These are phyloP conservation scores for Penicillium salamii DNA, from an alignment of 495 filamentous ascomycete species.

Conservation along the genomic window DNA sequence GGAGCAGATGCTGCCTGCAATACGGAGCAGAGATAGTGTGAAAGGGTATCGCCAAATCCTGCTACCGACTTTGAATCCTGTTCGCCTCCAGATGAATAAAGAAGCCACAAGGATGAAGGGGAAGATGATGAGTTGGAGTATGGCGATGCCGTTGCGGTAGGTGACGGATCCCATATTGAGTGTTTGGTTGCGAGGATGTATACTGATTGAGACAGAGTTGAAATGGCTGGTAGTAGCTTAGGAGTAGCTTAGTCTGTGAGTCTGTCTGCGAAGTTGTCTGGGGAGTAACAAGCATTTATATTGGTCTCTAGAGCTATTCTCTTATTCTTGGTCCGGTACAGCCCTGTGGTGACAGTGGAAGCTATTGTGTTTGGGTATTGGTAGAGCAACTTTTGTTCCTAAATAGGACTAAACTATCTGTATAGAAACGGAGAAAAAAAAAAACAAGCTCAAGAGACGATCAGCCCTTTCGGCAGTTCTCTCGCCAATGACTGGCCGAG, in stretches of 20 bases:
- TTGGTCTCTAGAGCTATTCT: too few relatives aligned
- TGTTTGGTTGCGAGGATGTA: not conserved
- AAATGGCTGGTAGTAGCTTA: too few relatives aligned
- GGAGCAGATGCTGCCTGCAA: slow-evolving; percentile 24
- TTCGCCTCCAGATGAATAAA: slow-evolving; percentile 27
- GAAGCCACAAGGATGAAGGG: slow-evolving; percentile 20
- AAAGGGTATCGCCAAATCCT: slow-evolving; percentile 28
- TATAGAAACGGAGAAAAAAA: too few relatives aligned
- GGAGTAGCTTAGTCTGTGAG: too few relatives aligned
- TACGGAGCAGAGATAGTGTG: slow-evolving; percentile 29
- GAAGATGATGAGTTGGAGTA: slow-evolving; percentile 30
- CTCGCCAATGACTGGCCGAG: too few relatives aligned
- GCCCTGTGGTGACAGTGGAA: not conserved
- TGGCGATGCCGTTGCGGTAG: slow-evolving; percentile 27
- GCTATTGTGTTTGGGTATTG: not conserved
- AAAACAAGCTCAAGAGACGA: too few relatives aligned
- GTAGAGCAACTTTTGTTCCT: not conserved
- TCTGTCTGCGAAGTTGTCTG: too few relatives aligned
- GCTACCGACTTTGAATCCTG: slow-evolving; percentile 25
- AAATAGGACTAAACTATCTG: not conserved
- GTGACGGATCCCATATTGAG: slow-evolving; percentile 17
- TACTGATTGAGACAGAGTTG: not conserved
- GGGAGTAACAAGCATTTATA: too few relatives aligned
- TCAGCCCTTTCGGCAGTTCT: too few relatives aligned
- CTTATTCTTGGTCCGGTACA: too few relatives aligned